phyloP scores from a whole-genome alignment of 495 filamentous ascomycete genomes.

The Xylaria grammica region DNA sequence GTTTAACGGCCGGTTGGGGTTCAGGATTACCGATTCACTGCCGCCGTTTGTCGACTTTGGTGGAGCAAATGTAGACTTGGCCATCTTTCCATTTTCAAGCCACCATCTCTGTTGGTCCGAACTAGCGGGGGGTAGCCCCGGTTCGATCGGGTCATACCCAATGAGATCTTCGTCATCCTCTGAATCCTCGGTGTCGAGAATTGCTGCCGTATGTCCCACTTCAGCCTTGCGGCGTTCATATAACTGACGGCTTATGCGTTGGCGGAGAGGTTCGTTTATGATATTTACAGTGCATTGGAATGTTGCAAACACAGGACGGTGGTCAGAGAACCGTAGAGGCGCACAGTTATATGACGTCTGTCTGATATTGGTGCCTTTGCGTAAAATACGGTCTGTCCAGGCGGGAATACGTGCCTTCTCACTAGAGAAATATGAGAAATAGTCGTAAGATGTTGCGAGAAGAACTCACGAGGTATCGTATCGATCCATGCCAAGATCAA shows the following conservation, averaged over 20 bases:
- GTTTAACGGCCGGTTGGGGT: constrained; percentile 76
- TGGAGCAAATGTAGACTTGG: constrained; percentile 70
- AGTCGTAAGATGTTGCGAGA: neutral
- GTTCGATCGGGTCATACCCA: constrained; percentile 75
- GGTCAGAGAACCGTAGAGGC: constrained; percentile 85
- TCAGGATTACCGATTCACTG: constrained; percentile 61
- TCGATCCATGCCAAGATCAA: constrained; percentile 80
- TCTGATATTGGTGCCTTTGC: constrained; percentile 80
- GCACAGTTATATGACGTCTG: constrained; percentile 82
- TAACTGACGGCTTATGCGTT: constrained; percentile 69
- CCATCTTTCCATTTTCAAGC: constrained; percentile 83
- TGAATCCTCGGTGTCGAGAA: constrained; percentile 57
- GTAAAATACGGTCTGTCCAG: constrained; percentile 93
- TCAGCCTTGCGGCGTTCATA: constrained; percentile 71
- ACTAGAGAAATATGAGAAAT: constrained; percentile 45
- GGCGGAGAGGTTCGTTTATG: constrained; percentile 73
- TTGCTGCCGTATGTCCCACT: constrained; percentile 53
- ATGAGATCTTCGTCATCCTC: constrained; percentile 75
- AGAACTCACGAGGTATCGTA: constrained; percentile 87
- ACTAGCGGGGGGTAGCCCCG: constrained; percentile 84
- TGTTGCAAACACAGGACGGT: constrained; percentile 87
- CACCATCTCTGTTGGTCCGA: constrained; percentile 93
- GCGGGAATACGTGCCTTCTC: constrained; percentile 95
- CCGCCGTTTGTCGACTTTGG: constrained; percentile 54
- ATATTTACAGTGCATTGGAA: constrained; percentile 84